These are phyloP conservation scores for Hortaea werneckii DNA, from an alignment of 2,329 filamentous ascomycete species.

Conservation along the genomic window DNA sequence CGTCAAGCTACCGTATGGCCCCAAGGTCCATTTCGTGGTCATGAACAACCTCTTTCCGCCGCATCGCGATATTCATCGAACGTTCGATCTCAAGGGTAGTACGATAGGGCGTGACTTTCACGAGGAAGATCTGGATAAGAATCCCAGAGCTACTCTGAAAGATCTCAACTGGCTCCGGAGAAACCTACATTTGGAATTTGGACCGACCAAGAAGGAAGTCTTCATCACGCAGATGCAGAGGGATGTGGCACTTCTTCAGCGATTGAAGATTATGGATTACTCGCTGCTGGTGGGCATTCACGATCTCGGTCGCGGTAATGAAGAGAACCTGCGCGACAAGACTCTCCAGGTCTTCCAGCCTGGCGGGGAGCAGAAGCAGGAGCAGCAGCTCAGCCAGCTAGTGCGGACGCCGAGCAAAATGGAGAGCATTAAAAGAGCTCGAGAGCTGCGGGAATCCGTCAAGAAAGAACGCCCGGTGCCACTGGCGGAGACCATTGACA, in stretches of 20 bases:
- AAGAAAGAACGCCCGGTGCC: conserved; percentile 89
- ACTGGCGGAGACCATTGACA: conserved; percentile 69
- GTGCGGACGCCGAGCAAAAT: conserved; percentile 87
- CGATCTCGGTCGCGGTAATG: conserved; percentile 80
- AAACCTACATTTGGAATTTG: conserved; percentile 76
- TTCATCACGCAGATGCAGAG: conserved; percentile 83
- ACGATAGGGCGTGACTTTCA: conserved; percentile 85
- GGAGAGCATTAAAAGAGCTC: conserved; percentile 81
- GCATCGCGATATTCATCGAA: conserved; percentile 92
- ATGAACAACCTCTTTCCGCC: conserved; percentile 99
- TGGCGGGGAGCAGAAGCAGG: conserved; percentile 49
- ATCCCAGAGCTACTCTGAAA: conserved; percentile 87
- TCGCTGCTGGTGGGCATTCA: conserved; percentile 91
- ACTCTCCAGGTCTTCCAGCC: conserved; percentile 91
- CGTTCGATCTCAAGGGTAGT: conserved; percentile 93
- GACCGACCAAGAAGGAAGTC: conserved; percentile 73
- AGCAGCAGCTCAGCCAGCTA: conserved; percentile 48
- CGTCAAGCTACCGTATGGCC: conserved; percentile 95
- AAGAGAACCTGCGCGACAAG: conserved; percentile 83
- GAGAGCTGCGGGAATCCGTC: conserved; percentile 83
- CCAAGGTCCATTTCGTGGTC: conserved; percentile 98
- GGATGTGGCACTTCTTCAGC: conserved; percentile 79
- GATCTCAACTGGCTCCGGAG: conserved; percentile 93
- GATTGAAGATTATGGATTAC: conserved; percentile 96
- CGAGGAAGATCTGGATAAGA: conserved; percentile 77